A percentile compares a stretch with the other conserved stretches of the same genome.
Conservation (phyloP, 2,329 filamentous ascomycete genomes). For the Alternaria hordeiaustralica region DNA sequence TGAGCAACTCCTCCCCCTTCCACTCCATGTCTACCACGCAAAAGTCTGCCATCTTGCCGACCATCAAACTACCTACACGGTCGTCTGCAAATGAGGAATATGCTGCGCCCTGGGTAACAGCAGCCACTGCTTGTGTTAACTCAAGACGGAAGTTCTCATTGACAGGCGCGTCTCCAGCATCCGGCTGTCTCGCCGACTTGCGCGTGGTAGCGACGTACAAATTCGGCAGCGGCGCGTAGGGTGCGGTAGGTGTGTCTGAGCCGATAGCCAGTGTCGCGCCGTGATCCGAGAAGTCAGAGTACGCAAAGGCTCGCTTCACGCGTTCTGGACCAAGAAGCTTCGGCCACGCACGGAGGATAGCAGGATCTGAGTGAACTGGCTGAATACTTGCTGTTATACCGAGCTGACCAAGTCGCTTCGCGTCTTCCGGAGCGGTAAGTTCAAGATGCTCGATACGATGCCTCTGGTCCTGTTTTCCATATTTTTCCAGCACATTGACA, state of each 20-base stretch:
- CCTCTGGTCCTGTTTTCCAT: slow-evolving; percentile 55
- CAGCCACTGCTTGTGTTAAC: slow-evolving; percentile 61
- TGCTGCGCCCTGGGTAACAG: slow-evolving; percentile 63
- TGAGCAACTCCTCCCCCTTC: slow-evolving; percentile 55
- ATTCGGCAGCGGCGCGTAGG: slow-evolving; percentile 62
- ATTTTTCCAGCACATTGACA: slow-evolving; percentile 60
- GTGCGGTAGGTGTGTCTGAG: slow-evolving; percentile 66
- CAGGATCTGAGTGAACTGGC: slow-evolving; percentile 86
- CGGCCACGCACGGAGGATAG: slow-evolving; percentile 67
- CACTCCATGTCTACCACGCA: slow-evolving; percentile 61
- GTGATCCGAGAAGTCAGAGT: slow-evolving; percentile 63
- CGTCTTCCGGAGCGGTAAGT: slow-evolving; percentile 63
- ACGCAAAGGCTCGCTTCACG: slow-evolving; percentile 67
- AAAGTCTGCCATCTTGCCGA: slow-evolving; percentile 65
- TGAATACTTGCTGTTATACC: slow-evolving; percentile 87
- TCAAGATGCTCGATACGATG: slow-evolving; percentile 72
- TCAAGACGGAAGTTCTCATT: slow-evolving; percentile 63
- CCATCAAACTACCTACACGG: slow-evolving; percentile 60
- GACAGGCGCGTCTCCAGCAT: slow-evolving; percentile 48
- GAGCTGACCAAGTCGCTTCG: slow-evolving; percentile 61
- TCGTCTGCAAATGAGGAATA: slow-evolving; percentile 65
- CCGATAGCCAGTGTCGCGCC: slow-evolving; percentile 65
- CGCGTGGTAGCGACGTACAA: slow-evolving; percentile 66
- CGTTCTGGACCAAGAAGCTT: slow-evolving; percentile 61
- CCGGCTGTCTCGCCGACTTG: slow-evolving; percentile 60